Base-by-base conservation (phyloP, 305 asterid species). In the Fraxinus sp. region DNA sequence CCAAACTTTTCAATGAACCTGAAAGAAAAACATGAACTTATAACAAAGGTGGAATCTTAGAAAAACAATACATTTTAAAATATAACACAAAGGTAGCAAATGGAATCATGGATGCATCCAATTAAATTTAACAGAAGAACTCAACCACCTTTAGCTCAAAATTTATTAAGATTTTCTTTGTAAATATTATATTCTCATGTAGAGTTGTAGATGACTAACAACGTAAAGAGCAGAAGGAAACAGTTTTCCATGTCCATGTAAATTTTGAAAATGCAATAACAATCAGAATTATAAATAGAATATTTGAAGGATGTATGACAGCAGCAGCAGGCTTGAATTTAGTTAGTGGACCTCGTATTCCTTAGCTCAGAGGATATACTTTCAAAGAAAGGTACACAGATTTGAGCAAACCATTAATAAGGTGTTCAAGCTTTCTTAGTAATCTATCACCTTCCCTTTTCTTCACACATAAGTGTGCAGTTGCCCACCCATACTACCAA, bases 1-100 rank as follows among this genome's bases (percentile, higher is more conserved):
- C 99, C 99, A 86, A 88, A 95, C 88, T 89, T 94, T 83, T 88
- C 91, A 81, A 95, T 94, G 86, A 95, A 95, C 97, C 99, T 95
- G 93, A 49, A 84, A 72, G 79, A 80, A 28, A 7, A 36, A 52
- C 37, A 4, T 68, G 35, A 26, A 66, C 74, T 66, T 26, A 26
- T 26, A 26, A 66, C 16, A 39, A 66, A 66, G 73, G 73, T 22
- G 13, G 36, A 66, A 66, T 66, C 35, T 6, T n/a, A 5, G 44
- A 78, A 11, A 14, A 66, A 11, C 49, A 24, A 30, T 6, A 66
- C 66, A 71, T 55, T 68, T 26, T 46, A n/a, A 16, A 59, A 77
- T 64, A 68, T 26, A 78, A 80, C 49, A 74, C 18, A 55, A 4
- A 81, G 30, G 24, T 80, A 71, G 74, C 18, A 80, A 73, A 66